phyloP scores from a whole-genome alignment of 257 asterid species.

The Jaltomata sinuosa region DNA sequence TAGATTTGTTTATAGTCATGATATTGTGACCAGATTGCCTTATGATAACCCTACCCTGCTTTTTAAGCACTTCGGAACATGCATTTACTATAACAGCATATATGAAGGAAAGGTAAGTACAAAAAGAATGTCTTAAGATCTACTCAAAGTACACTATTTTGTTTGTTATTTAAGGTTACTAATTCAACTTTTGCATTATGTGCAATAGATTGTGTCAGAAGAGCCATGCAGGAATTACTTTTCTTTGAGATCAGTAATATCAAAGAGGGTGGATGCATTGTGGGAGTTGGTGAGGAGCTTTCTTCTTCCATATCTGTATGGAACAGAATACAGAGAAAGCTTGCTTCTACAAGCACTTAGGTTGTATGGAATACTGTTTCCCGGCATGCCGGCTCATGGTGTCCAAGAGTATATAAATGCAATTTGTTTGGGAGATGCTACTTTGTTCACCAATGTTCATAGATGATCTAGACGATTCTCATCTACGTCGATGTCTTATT shows the following conservation, averaged over 20 bases:
- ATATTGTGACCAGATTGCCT: slow-evolving; percentile 53
- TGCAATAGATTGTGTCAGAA: slow-evolving; percentile 29
- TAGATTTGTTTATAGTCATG: slow-evolving; percentile 52
- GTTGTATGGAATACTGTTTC: slow-evolving; percentile 24
- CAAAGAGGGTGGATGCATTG: slow-evolving; percentile 26
- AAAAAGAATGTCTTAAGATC: not conserved
- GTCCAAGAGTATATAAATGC: slow-evolving; percentile 49
- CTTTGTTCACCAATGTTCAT: not conserved
- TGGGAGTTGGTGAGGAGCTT: slow-evolving; percentile 62
- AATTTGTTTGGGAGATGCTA: slow-evolving; percentile 26
- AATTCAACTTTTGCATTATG: not conserved
- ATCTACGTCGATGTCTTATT: slow-evolving; percentile 26
- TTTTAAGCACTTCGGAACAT: slow-evolving; percentile 61
- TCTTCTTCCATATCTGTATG: slow-evolving; percentile 33
- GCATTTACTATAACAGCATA: slow-evolving; percentile 31
- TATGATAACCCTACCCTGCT: slow-evolving; percentile 18
- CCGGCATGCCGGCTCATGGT: slow-evolving; percentile 45
- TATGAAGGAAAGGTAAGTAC: slow-evolving; percentile 39
- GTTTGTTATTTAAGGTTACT: not conserved
- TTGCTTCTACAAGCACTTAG: slow-evolving; percentile 19
- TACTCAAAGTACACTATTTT: not conserved
- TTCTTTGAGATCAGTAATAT: slow-evolving; percentile 2
- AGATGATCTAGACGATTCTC: not conserved
- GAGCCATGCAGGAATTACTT: slow-evolving; percentile 35
- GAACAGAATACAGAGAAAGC: slow-evolving; percentile 44